A percentile compares a stretch with the other conserved stretches of the same genome.
Evolutionary conservation across 306 rosid species (phyloP).

Genomic region (Datisca glomerata): DNA sequence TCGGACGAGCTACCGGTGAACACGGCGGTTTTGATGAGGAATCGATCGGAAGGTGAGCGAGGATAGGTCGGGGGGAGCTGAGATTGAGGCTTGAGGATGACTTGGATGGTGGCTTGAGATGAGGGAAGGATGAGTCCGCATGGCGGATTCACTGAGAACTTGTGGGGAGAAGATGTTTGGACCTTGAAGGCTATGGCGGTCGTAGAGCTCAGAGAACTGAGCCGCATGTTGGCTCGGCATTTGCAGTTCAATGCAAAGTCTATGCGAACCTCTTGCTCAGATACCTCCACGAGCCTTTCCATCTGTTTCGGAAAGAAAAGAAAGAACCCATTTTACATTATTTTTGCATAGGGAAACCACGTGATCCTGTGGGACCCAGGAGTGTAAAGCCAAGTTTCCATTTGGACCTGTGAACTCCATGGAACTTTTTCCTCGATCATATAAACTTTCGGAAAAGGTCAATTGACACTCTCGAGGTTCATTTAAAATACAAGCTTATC

Average conservation of each 20-base stretch:
- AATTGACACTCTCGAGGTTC: too few relatives aligned
- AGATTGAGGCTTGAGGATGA: conserved; percentile 68
- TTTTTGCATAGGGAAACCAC: conserved; percentile 1
- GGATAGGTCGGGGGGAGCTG: conserved; percentile 47
- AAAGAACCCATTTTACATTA: not conserved
- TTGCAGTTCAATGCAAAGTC: conserved; percentile 43
- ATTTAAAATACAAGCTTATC: too few relatives aligned
- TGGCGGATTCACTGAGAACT: conserved; percentile 72
- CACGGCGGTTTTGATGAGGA: conserved; percentile 40
- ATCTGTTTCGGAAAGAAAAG: not conserved
- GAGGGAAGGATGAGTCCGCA: conserved; percentile 42
- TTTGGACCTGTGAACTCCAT: too few relatives aligned
- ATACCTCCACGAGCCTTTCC: conserved; percentile 41
- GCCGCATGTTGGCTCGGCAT: conserved; percentile 53
- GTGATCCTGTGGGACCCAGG: conserved; percentile 14
- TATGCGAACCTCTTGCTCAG: conserved; percentile 51
- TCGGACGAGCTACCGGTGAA: not conserved
- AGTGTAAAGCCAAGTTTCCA: too few relatives aligned
- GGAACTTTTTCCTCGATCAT: too few relatives aligned
- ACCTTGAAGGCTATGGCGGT: conserved; percentile 53
- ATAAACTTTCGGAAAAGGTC: too few relatives aligned
- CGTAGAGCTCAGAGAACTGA: conserved; percentile 30
- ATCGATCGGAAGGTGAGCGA: conserved; percentile 60
- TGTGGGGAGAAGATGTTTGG: conserved; percentile 66
- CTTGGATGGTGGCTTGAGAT: conserved; percentile 47